Conservation (phyloP, 2,329 filamentous ascomycete species). For the Xylariaceae sp. region DNA sequence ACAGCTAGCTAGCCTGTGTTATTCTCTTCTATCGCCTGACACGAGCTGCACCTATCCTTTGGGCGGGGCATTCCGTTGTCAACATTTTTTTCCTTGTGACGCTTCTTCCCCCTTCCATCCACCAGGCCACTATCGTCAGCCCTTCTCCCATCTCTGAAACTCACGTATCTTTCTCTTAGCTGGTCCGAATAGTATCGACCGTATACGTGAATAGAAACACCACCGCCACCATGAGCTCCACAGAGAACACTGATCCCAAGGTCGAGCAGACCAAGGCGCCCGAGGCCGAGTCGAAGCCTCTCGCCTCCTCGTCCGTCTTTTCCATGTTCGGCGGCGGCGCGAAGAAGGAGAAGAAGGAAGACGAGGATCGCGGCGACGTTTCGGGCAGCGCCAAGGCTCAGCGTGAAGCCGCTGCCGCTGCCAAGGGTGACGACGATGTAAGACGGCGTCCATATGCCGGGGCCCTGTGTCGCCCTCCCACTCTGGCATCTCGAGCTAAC, state of each 20-base stretch:
- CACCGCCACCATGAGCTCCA: conserved; percentile 40
- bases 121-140: neutral
- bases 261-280: conserved; percentile 44
- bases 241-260: conserved; percentile 50
- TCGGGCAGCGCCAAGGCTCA: conserved; percentile 84
- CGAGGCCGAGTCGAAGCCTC: conserved; percentile 35
- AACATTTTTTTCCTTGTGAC: conserved; percentile 4
- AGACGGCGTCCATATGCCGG: conserved; percentile 16
- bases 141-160: no score
- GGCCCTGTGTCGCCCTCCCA: no score
- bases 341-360: conserved; percentile 93
- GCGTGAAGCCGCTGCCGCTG: conserved; percentile 55
- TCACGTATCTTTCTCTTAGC: no score
- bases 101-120: neutral
- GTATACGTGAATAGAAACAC: no score
- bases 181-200: no score
- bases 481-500: no score
- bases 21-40: conserved; percentile 10
- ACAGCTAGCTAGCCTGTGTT: neutral
- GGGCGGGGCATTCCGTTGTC: conserved; percentile 10
- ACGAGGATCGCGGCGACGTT: conserved; percentile 77
- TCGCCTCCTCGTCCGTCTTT: conserved; percentile 68
- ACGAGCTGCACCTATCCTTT: neutral
- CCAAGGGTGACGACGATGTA: conserved; percentile 51
- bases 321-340: conserved; percentile 98